A percentile compares a stretch with the other conserved stretches of the same genome.
phyloP scores from a whole-genome alignment of 805 yeast species.

The Grigorovia humatica region DNA sequence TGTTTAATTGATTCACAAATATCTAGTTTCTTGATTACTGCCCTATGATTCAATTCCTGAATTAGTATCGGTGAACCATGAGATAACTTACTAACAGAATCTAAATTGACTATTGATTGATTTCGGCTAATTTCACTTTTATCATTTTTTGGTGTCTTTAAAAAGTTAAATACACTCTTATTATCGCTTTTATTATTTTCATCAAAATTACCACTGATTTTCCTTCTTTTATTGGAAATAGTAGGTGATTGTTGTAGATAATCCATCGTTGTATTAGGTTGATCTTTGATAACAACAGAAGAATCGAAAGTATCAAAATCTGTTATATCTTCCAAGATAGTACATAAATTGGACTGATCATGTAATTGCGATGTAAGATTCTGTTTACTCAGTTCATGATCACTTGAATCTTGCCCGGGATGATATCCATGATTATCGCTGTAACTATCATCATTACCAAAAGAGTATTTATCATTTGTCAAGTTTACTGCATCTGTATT shows the following conservation, averaged over 20 bases:
- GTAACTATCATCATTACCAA: neutral
- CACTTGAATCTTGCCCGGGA: neutral
- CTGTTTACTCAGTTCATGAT: neutral
- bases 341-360: neutral
- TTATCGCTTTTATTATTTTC: neutral
- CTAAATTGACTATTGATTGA: neutral
- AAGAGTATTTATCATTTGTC: neutral
- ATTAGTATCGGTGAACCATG: neutral
- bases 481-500: neutral
- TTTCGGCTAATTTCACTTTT: neutral
- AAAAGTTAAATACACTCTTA: neutral
- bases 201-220: too few species aligned
- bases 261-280: constrained; percentile 7
- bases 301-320: constrained; percentile 19
- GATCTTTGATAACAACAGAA: constrained; percentile 18
- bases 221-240: constrained; percentile 29
- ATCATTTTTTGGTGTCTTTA: neutral
- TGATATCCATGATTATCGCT: too few species aligned
- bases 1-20: neutral
- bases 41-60: neutral
- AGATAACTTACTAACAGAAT: neutral
- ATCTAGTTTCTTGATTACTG: neutral
- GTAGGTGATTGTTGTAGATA: constrained; percentile 16
- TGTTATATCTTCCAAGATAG: constrained; percentile 18
- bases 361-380: neutral